A percentile compares a stretch with the other conserved stretches of the same genome.
These are phyloP conservation scores for Fistulifera pelliculosa DNA, from an alignment of 108 stramenopile species.

Conservation along the genomic window DNA sequence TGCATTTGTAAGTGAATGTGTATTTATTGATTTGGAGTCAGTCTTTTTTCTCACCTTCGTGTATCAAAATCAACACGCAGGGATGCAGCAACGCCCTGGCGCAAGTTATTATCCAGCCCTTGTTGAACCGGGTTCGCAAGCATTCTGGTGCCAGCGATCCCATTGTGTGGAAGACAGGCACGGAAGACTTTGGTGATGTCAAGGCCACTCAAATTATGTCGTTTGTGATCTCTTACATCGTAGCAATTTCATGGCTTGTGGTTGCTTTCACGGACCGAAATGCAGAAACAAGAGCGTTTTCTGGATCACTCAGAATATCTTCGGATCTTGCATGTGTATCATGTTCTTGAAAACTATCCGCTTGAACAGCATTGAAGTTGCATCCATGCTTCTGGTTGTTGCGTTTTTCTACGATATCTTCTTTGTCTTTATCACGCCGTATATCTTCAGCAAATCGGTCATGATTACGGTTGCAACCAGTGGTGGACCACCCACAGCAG, in stretches of 20 bases:
- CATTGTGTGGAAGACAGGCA: slow-evolving; percentile 11
- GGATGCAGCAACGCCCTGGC: slow-evolving; percentile 13
- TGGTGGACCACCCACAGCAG: slow-evolving; percentile 53
- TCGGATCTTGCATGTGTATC: slow-evolving; percentile 85
- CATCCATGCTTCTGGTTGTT: slow-evolving; percentile 57
- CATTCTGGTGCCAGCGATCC: neutral
- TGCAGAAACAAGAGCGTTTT: slow-evolving; percentile 43
- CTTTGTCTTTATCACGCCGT: slow-evolving; percentile 82
- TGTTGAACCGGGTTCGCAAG: slow-evolving; percentile 42
- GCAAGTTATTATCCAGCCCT: slow-evolving; percentile 27
- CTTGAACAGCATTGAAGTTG: slow-evolving; percentile 75
- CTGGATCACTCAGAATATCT: slow-evolving; percentile 86
- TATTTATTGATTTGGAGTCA: slow-evolving; percentile 11
- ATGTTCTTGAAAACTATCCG: slow-evolving; percentile 67
- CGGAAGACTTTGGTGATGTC: slow-evolving; percentile 34
- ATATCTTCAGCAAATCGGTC: slow-evolving; percentile 65
- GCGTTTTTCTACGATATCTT: slow-evolving; percentile 91
- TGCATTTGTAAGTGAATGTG: slow-evolving; percentile 52
- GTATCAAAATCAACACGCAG: slow-evolving; percentile 11
- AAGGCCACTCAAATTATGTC: slow-evolving; percentile 34
- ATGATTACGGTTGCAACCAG: slow-evolving; percentile 81
- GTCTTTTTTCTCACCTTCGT: slow-evolving; percentile 4
- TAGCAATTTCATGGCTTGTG: slow-evolving; percentile 42
- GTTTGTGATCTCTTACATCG: slow-evolving; percentile 19
- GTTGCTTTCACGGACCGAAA: slow-evolving; percentile 45